Evolutionary conservation across 768 basidiomycete genomes (phyloP).

Genomic region (Termitomyces sp.): DNA sequence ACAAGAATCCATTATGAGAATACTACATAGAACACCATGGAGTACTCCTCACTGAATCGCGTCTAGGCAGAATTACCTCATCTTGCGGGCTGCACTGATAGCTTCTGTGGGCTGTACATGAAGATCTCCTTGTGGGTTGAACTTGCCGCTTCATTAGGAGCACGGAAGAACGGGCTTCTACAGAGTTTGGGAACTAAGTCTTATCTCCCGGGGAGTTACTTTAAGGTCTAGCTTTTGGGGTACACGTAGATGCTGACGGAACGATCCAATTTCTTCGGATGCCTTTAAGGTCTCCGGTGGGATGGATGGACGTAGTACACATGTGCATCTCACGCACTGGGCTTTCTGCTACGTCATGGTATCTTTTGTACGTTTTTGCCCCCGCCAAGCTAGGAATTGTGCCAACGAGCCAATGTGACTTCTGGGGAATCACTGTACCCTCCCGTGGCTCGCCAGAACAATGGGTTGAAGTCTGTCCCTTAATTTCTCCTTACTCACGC

Average conservation of each 20-base stretch:
- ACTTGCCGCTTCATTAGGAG: slow-evolving; percentile 9
- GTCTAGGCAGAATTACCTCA: neutral
- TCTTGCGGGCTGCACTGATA: neutral
- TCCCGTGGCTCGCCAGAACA: neutral
- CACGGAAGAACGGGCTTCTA: neutral
- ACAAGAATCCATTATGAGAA: neutral
- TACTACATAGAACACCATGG: neutral
- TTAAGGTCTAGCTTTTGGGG: neutral
- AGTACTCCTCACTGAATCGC: neutral
- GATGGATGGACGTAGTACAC: neutral
- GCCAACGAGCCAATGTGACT: neutral
- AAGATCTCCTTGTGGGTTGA: slow-evolving; percentile 6
- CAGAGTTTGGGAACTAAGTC: neutral
- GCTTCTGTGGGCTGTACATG: neutral
- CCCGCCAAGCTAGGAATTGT: neutral
- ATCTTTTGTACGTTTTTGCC: neutral
- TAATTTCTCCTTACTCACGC: neutral
- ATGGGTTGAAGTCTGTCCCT: neutral
- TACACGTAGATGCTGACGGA: neutral
- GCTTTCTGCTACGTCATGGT: neutral
- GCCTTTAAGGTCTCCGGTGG: neutral
- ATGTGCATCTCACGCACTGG: neutral
- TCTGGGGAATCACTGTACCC: neutral
- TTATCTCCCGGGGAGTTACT: slow-evolving; percentile 1
- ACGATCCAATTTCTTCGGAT: neutral